A percentile compares a stretch with the other conserved stretches of the same genome.
These are phyloP conservation scores for Suillus placidus DNA, from an alignment of 768 basidiomycete species.

Conservation along the genomic window DNA sequence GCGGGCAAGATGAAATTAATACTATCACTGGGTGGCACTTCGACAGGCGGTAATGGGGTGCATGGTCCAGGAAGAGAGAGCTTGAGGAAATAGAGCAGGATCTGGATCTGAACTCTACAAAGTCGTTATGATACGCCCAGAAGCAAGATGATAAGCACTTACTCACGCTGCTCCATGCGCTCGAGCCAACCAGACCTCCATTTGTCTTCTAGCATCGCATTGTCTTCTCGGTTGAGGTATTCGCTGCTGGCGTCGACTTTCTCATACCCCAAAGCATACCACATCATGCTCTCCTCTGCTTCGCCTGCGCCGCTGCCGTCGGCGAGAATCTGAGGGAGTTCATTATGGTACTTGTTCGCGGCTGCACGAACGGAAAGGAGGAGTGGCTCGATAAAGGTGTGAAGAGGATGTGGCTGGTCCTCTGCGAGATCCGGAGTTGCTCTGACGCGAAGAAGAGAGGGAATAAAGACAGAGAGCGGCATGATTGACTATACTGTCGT, in stretches of 20 bases:
- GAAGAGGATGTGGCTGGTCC: conserved; percentile 53
- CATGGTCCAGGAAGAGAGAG: conserved; percentile 58
- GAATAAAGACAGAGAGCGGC: conserved; percentile 61
- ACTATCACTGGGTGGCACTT: conserved; percentile 24
- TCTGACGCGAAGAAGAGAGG: conserved; percentile 56
- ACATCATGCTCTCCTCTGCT: conserved; percentile 75
- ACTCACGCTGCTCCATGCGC: conserved; percentile 73
- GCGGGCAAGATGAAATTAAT: conserved; percentile 12
- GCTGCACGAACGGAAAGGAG: conserved; percentile 59
- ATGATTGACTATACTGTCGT: conserved; percentile 60
- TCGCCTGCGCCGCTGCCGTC: conserved; percentile 64
- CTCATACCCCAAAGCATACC: conserved; percentile 70
- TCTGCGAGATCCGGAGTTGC: conserved; percentile 28
- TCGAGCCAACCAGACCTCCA: conserved; percentile 63
- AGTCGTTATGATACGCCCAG: not conserved
- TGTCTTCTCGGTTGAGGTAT: conserved; percentile 21
- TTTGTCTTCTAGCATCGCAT: conserved; percentile 45
- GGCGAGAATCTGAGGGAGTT: conserved; percentile 61
- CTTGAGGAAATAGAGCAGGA: conserved; percentile 67
- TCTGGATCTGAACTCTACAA: conserved; percentile 73
- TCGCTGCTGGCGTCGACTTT: conserved; percentile 40
- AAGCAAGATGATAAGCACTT: conserved; percentile 21
- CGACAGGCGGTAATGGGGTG: conserved; percentile 32
- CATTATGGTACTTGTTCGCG: conserved; percentile 62
- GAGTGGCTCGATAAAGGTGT: conserved; percentile 59